These are phyloP conservation scores for Cystobasidium onofrii DNA, from an alignment of 768 basidiomycete genomes.

Conservation along the genomic window DNA sequence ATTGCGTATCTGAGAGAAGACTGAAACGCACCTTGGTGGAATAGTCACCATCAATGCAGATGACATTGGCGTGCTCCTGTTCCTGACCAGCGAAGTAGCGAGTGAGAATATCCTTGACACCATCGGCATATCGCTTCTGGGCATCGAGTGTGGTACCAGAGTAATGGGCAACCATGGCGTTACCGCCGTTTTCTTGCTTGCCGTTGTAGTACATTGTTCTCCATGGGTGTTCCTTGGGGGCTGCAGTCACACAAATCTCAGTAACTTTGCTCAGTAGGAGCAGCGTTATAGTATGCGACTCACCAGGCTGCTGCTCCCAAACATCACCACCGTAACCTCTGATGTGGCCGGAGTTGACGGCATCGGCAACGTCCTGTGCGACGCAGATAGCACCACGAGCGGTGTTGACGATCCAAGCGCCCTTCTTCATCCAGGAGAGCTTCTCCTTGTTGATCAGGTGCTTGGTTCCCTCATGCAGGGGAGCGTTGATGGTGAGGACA, in stretches of 20 bases:
- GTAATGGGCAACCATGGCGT: constrained; percentile 76
- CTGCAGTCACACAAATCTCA: constrained; percentile 55
- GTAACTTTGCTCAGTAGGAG: background rate
- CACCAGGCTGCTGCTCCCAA: constrained; percentile 8
- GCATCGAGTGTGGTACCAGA: constrained; percentile 59
- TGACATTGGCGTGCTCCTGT: constrained; percentile 73
- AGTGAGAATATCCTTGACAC: constrained; percentile 61
- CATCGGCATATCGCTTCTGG: constrained; percentile 62
- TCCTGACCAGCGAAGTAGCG: constrained; percentile 59
- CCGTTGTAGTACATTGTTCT: constrained; percentile 55
- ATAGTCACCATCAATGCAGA: constrained; percentile 52
- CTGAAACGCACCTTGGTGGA: background rate
- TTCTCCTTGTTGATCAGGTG: constrained; percentile 74
- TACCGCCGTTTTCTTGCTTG: constrained; percentile 71
- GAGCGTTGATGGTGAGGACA: constrained; percentile 75
- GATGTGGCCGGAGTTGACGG: constrained; percentile 67
- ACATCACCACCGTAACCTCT: constrained; percentile 48
- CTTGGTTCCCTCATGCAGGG: constrained; percentile 73
- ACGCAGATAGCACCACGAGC: constrained; percentile 71
- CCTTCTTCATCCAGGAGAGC: constrained; percentile 80
- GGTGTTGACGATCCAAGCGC: constrained; percentile 78
- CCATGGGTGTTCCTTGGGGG: constrained; percentile 79
- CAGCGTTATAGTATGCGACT: too few species aligned
- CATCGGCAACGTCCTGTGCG: constrained; percentile 67
- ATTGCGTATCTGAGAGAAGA: background rate